Percentiles rank a stretch among this genome's conserved stretches.
Evolutionary conservation across 805 yeast genomes (phyloP).

Genomic region (Wickerhamiella australiensis): DNA sequence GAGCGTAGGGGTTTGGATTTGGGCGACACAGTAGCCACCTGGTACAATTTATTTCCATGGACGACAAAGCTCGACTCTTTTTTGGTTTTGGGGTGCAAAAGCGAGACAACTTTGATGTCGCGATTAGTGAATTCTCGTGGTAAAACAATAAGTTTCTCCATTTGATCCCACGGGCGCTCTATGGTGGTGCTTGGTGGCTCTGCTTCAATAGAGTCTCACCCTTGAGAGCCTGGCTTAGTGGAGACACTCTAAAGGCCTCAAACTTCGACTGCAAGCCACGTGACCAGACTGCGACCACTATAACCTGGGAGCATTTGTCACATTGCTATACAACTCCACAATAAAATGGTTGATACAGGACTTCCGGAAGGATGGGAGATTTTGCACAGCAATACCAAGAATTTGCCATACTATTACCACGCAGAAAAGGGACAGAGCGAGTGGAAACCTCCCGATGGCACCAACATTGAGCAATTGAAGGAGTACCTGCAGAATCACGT

Average conservation of each 20-base stretch:
- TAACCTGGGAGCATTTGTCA: not conserved
- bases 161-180: not conserved
- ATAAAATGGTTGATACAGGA: conserved; percentile 40
- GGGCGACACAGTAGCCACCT: conserved; percentile 17
- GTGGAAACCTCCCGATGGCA: conserved; percentile 88
- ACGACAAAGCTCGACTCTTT: conserved; percentile 18
- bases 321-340: not conserved
- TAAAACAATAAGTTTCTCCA: conserved; percentile 8
- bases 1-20: not conserved
- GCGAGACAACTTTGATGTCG: conserved; percentile 11
- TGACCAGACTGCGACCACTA: not conserved
- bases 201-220: no score
- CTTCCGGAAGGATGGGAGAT: conserved; percentile 80
- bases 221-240: no score
- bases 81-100: conserved; percentile 22
- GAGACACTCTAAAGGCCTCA: no score
- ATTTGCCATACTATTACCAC: conserved; percentile 73
- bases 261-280: not conserved
- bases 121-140: conserved; percentile 16
- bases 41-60: conserved; percentile 15
- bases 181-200: no score
- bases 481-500: conserved; percentile 36
- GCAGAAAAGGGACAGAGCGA: conserved; percentile 56
- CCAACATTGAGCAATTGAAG: conserved; percentile 49
- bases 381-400: conserved; percentile 62